Base-by-base conservation (phyloP, 495 filamentous ascomycete genomes). In the Aspergillus taichungensis region DNA sequence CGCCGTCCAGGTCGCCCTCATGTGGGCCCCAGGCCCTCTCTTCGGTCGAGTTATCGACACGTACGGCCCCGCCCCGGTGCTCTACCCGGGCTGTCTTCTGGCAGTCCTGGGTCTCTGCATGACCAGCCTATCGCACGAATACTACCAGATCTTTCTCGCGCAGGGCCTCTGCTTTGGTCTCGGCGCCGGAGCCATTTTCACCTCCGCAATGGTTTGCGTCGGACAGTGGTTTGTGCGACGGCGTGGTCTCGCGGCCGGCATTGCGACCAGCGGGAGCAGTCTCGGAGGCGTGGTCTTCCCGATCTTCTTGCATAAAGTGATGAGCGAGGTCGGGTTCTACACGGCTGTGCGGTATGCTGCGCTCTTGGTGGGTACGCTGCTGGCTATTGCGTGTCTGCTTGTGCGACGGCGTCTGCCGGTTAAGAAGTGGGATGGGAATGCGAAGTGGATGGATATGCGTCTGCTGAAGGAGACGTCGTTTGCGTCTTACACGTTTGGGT, bases 191-290 rank as follows among this genome's bases (percentile, higher is more conserved):
- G 63, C 57, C 8, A 39, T 67, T 3, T 68, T 64, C 42, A 56
- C 58, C 1, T 36, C 52, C 1, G 34, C 47, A 0, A 41, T 64
- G 18, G 42, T 64, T 11, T 64, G 53, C 27, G 55, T 56, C 4
- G 52, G 56, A 2, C 61, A 62, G 30, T 67, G 64, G 63, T 88
- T 90, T 70, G 62, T 71, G 9, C 45, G 49, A 11, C 71, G 53
- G 14, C 57, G 61, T 1, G 52, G 60, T 5, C 36, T 60, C 8
- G 67, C 58, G 4, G 44, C 58, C 0, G 66, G 66, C 1, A 52
- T 68, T 28, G 53, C 57, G 6, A 53, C 46, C 11, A 40, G 47
- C 24, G 66, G 68, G 6, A 50, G 52, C 18, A 59, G 60, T 13
- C 34, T 68, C 2, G 66, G 67, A 6, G 65, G 67, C 1, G 54